Percentiles rank a stretch among this genome's conserved stretches.
Evolutionary conservation across 1,139 yeast species (phyloP).

Genomic region (Saccharomycopsis hybrid): DNA sequence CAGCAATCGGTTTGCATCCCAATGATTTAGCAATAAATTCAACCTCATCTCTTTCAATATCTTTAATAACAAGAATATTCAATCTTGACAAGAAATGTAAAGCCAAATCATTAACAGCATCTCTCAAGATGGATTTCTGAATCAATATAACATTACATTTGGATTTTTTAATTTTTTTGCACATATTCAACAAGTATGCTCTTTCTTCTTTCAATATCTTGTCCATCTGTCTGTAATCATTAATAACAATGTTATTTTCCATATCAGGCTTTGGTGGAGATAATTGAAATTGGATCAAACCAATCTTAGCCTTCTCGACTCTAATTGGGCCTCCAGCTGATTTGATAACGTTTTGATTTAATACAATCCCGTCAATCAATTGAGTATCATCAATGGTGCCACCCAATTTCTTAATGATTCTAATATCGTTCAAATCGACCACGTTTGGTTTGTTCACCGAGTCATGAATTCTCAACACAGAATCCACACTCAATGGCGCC

Average conservation of each 20-base stretch:
- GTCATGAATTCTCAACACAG: slow-evolving; percentile 74
- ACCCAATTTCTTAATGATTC: slow-evolving; percentile 88
- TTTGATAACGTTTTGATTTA: slow-evolving; percentile 85
- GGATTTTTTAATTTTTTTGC: slow-evolving; percentile 93
- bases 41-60: slow-evolving; percentile 93
- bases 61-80: slow-evolving; percentile 90
- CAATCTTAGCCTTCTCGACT: slow-evolving; percentile 89
- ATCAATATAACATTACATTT: slow-evolving; percentile 91
- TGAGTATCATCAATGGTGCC: slow-evolving; percentile 97
- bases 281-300: slow-evolving; percentile 87
- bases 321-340: slow-evolving; percentile 95
- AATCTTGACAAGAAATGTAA: slow-evolving; percentile 89
- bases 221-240: slow-evolving; percentile 98
- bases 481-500: slow-evolving; percentile 93
- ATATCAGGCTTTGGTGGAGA: slow-evolving; percentile 99
- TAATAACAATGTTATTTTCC: slow-evolving; percentile 95
- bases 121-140: slow-evolving; percentile 92
- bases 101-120: slow-evolving; percentile 95
- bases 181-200: slow-evolving; percentile 85
- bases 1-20: slow-evolving; percentile 96
- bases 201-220: slow-evolving; percentile 96
- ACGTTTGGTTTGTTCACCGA: slow-evolving; percentile 37
- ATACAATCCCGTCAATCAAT: slow-evolving; percentile 85
- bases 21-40: slow-evolving; percentile 88
- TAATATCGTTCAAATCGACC: slow-evolving; percentile 83